Evolutionary conservation across 305 asterid genomes (phyloP), one percentile per base, ranked within the genome.

Genomic region (Solanum hybrid): DNA sequence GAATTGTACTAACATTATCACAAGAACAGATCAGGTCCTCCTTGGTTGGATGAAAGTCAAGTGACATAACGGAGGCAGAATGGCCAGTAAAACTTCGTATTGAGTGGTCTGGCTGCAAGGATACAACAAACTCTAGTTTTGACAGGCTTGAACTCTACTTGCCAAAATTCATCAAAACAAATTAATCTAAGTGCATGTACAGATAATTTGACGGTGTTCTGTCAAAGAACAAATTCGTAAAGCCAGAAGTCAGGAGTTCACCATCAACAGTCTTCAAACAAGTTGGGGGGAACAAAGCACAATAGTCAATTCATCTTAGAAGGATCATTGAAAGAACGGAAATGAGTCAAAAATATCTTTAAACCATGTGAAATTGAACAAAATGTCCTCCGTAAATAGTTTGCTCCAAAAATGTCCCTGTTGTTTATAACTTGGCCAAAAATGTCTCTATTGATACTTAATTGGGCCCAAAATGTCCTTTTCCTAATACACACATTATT

Each of bases 31-130:
- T 79, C 13, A 92, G 89, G 72, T 90, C 92, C 70, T 91, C 94
- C 45, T 91, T 89, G 78, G 84, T 92, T 29, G 94, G 94, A 88
- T 92, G 93, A 72, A 92, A 90, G 90, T 92, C 94, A 77, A 91
- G 89, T 80, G 94, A 92, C 85, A 90, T 32, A 89, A 91, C 94
- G 11, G 94, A 34, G 73, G 89, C 90, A 80, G 89, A 51, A 90
- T 92, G 94, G 79, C 93, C 94, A 83, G 70, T 83, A 79, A 92
- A 91, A 68, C 93, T 89, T 76, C 90, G 89, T n/a, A 90, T 11
- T 33, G 93, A 83, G 84, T 87, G 31, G 45, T 80, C 91, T 37
- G 90, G 89, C 93, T 92, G 93, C 92, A 91, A 36, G 57, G 57
- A 26, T 83, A 88, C 13, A 17, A 88, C 72, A 81, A 29, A 34